Evolutionary conservation across 257 asterid genomes (phyloP).

Genomic region (Coffea canephora): DNA sequence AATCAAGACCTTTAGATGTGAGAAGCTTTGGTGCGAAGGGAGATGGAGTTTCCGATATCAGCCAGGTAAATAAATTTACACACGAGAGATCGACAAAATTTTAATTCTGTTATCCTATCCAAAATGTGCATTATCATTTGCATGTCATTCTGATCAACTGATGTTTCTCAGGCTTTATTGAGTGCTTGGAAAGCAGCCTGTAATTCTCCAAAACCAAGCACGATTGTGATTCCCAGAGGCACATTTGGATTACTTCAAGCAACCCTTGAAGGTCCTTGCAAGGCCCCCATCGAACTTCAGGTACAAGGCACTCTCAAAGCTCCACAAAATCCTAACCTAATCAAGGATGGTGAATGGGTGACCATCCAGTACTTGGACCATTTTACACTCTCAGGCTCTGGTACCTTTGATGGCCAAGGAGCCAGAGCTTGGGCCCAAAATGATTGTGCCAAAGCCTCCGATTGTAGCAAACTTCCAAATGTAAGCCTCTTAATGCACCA

Average conservation of each 20-base stretch:
- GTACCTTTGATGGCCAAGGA: conserved; percentile 50
- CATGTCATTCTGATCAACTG: neutral
- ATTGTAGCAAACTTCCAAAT: conserved; percentile 37
- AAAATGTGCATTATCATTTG: neutral
- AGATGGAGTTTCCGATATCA: conserved; percentile 15
- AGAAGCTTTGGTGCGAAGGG: conserved; percentile 13
- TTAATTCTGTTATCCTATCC: neutral
- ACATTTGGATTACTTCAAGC: conserved; percentile 22
- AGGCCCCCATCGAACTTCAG: conserved; percentile 32
- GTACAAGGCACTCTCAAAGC: conserved; percentile 41
- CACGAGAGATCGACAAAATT: no score
- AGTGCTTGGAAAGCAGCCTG: conserved; percentile 43
- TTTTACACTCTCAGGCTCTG: conserved; percentile 46
- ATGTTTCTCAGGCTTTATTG: conserved; percentile 32
- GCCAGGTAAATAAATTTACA: conserved; percentile 11
- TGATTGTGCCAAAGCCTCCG: conserved; percentile 27
- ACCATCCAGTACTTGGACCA: conserved; percentile 28
- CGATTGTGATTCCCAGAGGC: conserved; percentile 37
- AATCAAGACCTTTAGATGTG: conserved; percentile 4
- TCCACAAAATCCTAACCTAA: conserved; percentile 21
- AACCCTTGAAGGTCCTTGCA: conserved; percentile 27
- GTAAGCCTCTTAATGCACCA: neutral
- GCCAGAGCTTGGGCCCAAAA: conserved; percentile 36
- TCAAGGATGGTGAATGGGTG: conserved; percentile 35
- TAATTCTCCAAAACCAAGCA: conserved; percentile 17